A percentile compares a stretch with the other conserved stretches of the same genome.
Conservation (phyloP, 2,329 filamentous ascomycete genomes). For the Claviceps sp. region DNA sequence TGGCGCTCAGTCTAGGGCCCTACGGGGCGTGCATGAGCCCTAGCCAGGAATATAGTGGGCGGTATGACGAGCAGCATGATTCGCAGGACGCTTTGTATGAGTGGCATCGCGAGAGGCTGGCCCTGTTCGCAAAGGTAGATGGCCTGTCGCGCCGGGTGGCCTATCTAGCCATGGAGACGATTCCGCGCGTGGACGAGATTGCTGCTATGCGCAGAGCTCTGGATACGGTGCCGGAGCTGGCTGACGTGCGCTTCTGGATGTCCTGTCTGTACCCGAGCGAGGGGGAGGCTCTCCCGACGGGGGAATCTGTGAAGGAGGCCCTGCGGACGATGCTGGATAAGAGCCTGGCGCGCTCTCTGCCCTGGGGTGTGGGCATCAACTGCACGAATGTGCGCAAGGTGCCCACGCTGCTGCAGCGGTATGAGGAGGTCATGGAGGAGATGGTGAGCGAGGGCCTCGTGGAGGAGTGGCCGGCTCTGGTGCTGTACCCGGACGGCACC, state of each 20-base stretch:
- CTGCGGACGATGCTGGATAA: slow-evolving; percentile 25
- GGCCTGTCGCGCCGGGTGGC: slow-evolving; percentile 27
- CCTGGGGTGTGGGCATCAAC: slow-evolving; percentile 55
- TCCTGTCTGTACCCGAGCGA: slow-evolving; percentile 46
- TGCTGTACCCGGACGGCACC: slow-evolving; percentile 57
- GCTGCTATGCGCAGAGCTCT: slow-evolving; percentile 37
- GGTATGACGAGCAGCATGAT: slow-evolving; percentile 38
- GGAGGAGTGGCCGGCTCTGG: slow-evolving; percentile 35
- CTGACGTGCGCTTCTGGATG: slow-evolving; percentile 41
- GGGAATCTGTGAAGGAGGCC: slow-evolving; percentile 25
- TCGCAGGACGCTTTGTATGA: slow-evolving; percentile 28
- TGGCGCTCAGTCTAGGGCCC: slow-evolving; percentile 50
- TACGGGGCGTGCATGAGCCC: slow-evolving; percentile 56
- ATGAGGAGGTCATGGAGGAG: slow-evolving; percentile 33
- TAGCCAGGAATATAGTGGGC: slow-evolving; percentile 50
- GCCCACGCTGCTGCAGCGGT: slow-evolving; percentile 37
- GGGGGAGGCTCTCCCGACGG: slow-evolving; percentile 41
- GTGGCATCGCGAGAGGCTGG: slow-evolving; percentile 46
- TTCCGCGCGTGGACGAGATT: slow-evolving; percentile 51
- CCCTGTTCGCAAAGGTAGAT: slow-evolving; percentile 31
- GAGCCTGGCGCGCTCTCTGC: slow-evolving; percentile 16
- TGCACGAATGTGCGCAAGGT: slow-evolving; percentile 55
- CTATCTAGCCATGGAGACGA: slow-evolving; percentile 51
- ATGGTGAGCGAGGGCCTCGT: slow-evolving; percentile 23
- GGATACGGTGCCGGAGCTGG: slow-evolving; percentile 15